Conservation (phyloP, 306 rosid species). For the Gynostemma pentaphyllum region DNA sequence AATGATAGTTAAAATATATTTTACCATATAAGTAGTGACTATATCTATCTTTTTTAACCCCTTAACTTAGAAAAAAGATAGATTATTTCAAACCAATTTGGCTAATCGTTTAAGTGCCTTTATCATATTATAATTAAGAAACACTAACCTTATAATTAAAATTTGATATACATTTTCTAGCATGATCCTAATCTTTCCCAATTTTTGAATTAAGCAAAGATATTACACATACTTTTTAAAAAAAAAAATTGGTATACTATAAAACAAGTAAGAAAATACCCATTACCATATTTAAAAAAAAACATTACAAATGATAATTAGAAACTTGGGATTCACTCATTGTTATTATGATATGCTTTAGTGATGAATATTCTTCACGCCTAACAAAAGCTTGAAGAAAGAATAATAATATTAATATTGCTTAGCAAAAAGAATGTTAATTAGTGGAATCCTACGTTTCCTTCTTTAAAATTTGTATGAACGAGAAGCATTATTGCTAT, state of each 20-base stretch:
- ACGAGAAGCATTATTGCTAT: background rate
- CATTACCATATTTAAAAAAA: background rate
- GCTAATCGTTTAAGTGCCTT: too few species aligned
- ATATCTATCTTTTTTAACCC: too few species aligned
- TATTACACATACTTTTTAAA: too few species aligned
- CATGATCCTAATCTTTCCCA: too few species aligned
- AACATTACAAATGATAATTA: background rate
- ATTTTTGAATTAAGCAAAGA: too few species aligned
- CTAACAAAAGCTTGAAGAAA: background rate
- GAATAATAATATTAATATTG: background rate
- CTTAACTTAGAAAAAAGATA: too few species aligned
- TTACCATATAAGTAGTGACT: too few species aligned
- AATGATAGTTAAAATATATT: too few species aligned
- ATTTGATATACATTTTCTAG: too few species aligned
- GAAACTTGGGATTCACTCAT: constrained; percentile 5
- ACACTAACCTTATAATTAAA: too few species aligned
- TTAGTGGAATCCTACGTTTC: background rate
- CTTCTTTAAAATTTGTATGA: background rate
- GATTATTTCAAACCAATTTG: too few species aligned
- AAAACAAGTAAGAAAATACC: background rate
- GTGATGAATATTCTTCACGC: constrained; percentile 7
- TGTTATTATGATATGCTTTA: background rate
- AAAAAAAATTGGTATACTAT: background rate
- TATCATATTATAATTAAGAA: too few species aligned
- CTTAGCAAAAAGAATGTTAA: background rate